Evolutionary conservation across 2,329 filamentous ascomycete species (phyloP), one percentile per base, ranked within the genome.

Genomic region (Fusarium globosum): DNA sequence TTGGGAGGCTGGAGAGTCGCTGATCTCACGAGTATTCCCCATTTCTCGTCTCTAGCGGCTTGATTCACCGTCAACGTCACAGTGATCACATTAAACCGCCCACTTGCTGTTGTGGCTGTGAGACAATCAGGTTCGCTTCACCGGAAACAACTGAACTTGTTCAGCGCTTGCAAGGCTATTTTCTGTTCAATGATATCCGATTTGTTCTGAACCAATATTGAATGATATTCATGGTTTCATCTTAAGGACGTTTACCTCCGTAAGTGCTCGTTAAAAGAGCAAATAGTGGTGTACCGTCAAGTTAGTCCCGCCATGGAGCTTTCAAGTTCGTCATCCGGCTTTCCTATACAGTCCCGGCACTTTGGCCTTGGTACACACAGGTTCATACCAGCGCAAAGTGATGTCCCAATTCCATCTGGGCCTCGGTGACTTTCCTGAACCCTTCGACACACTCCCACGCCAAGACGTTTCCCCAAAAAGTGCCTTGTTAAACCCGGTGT

Each of bases 31-130:
- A 58, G 52, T 46, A 38, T 59, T 55, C 49, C 58, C 53, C 61
- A 72, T 60, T 67, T 52, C 60, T 61, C 41, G 53, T 61, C 53
- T 72, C 61, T 72, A 74, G 72, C 72, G 72, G 62, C 65, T 72
- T 57, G 59, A 69, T 58, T 61, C 68, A 75, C 72, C 72, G 72
- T 74, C 51, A 74, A 74, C 72, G 72, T 74, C 72, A 75, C 72
- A 74, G 72, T 73, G 61, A 67, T 70, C 55, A 63, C 72, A 75
- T 58, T 55, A 69, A 75, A 46, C 53, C 58, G 39, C 61, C 72
- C 72, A 75, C 72, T 60, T 38, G 58, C 61, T 75, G 65, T 61
- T 72, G 72, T 74, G 72, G 72, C 65, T 73, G 68, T 69, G 72
- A 75, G 64, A 75, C 72, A 73, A 30, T 57, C 61, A 74, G 64